Conservation (phyloP, 805 yeast species). For the Kluyveromyces wickerhamii region DNA sequence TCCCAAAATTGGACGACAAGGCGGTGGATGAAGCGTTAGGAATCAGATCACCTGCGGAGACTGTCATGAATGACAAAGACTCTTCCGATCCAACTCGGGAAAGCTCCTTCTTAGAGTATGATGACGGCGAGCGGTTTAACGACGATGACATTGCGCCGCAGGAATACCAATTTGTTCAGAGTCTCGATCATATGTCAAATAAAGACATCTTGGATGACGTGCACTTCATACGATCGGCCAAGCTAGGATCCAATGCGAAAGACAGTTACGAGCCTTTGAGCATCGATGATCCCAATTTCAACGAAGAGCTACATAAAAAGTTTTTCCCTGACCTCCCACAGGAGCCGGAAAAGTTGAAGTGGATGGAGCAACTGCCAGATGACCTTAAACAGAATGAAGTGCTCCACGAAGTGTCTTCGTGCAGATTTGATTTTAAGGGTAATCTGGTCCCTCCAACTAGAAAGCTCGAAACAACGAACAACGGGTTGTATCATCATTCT, state of each 20-base stretch:
- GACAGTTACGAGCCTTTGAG: conserved; percentile 36
- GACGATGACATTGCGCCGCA: conserved; percentile 48
- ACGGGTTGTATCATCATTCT: conserved; percentile 88
- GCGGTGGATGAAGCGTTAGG: conserved; percentile 26
- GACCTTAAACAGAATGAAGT: conserved; percentile 20
- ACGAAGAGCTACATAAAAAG: conserved; percentile 69
- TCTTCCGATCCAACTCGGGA: too few relatives aligned
- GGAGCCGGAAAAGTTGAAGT: conserved; percentile 72
- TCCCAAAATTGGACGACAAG: conserved; percentile 22
- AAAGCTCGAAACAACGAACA: conserved; percentile 40
- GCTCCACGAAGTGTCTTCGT: conserved; percentile 47
- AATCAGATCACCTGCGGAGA: too few relatives aligned
- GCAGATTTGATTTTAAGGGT: conserved; percentile 87
- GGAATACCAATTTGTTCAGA: conserved; percentile 38
- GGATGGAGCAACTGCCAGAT: conserved; percentile 76
- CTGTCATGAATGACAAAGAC: conserved; percentile 16
- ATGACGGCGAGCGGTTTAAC: background rate
- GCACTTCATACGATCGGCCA: conserved; percentile 50
- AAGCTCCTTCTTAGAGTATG: conserved; percentile 31
- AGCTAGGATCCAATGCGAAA: conserved; percentile 16
- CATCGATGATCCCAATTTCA: conserved; percentile 69
- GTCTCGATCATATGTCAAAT: conserved; percentile 37
- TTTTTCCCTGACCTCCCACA: conserved; percentile 86
- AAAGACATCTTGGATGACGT: conserved; percentile 39
- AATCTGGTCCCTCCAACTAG: conserved; percentile 55